phyloP scores from a whole-genome alignment of 768 basidiomycete genomes.

The Lanmaoa pseudosensibilis region DNA sequence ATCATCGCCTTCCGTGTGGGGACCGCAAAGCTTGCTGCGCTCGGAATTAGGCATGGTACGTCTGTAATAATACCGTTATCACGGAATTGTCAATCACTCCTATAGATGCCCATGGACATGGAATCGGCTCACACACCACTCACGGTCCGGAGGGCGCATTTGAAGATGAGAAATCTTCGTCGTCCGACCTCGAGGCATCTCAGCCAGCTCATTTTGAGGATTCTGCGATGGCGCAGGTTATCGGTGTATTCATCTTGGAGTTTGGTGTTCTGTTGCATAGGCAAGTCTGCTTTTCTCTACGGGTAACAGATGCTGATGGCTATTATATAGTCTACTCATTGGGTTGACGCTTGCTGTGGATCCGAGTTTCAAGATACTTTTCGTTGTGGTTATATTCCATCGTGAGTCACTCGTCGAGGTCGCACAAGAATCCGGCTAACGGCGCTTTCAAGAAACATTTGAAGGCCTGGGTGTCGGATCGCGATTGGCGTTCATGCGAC shows the following conservation, averaged over 20 bases:
- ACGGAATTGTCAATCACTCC: not conserved
- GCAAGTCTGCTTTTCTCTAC: conserved; percentile 27
- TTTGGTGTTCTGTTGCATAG: conserved; percentile 91
- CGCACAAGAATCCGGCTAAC: not conserved
- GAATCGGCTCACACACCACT: conserved; percentile 55
- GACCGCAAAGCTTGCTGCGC: conserved; percentile 60
- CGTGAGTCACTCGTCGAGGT: conserved; percentile 54
- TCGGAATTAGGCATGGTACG: conserved; percentile 66
- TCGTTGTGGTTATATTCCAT: conserved; percentile 88
- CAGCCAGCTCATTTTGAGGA: conserved; percentile 34
- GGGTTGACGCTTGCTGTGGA: conserved; percentile 94
- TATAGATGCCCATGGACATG: conserved; percentile 69
- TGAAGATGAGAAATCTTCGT: conserved; percentile 6
- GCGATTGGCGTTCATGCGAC: conserved; percentile 73
- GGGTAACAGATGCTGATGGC: not conserved
- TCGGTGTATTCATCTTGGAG: conserved; percentile 90
- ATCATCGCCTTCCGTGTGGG: conserved; percentile 88
- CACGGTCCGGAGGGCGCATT: conserved; percentile 62
- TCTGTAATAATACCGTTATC: not conserved
- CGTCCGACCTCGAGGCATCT: conserved; percentile 31
- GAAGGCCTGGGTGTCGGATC: conserved; percentile 94
- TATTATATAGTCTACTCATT: conserved; percentile 62
- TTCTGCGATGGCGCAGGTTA: conserved; percentile 61
- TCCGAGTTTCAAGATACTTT: conserved; percentile 76
- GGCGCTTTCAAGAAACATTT: conserved; percentile 65